Base-by-base conservation (phyloP, 2,329 filamentous ascomycete species). In the Alternaria sp. region DNA sequence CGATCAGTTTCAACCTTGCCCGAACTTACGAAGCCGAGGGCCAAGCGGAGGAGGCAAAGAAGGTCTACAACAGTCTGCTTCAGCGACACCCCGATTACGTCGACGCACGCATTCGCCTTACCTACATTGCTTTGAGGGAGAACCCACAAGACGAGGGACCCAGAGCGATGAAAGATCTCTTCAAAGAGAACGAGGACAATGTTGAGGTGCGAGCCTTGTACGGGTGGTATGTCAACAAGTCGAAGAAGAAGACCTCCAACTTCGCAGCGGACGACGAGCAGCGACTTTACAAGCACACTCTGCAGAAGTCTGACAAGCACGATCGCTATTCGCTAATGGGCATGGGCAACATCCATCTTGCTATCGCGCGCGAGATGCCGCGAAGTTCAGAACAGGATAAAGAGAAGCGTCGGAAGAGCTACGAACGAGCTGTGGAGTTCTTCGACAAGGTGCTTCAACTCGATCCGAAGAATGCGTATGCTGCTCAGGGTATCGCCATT, bases 361-460 rank as follows among this genome's bases (percentile, higher is more conserved):
- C 91, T 69, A 89, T 93, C 65, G 96, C 96, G 10, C 89, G 96
- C 71, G 96, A 99, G 79, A 97, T 98, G 93, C 91, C 93, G 28
- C 89, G 94, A 54, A 92, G 96, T 65, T 92, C 92, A 0, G 96
- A 98, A 9, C 86, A 89, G 63, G 95, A 99, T 63, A 97, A 93
- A 81, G 91, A 97, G 73, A 97, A 96, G 83, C 90, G 94, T 57
- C 91, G 90, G 61, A 92, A 91, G 71, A 91, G 89, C 65, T 99
- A 98, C 77, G 89, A 90, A 77, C 93, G 95, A 70, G 94, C 96
- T 0, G 94, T 98, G 11, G 96, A 99, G 77, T 99, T 99, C 81
- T 99, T 97, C 73, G 96, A 98, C 78, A 99, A 99, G 82, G 95
- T 95, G 5, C 84, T 99, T 21, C 93, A 96, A 67, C 84, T 99